Evolutionary conservation across 176 grass and related monocot species (phyloP).

Genomic region (Triticum urartu): DNA sequence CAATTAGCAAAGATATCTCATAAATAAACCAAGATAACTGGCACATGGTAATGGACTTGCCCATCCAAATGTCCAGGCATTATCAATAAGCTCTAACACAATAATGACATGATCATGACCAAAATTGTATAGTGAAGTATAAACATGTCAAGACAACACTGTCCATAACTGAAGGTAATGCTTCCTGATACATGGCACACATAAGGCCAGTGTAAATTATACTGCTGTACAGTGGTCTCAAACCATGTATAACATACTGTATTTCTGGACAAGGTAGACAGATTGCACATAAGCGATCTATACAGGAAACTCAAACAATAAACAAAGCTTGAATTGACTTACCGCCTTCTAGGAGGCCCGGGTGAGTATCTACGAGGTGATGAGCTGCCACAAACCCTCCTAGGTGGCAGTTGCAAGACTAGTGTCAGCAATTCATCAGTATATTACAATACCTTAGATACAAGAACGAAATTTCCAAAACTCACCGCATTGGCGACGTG

Average conservation of each 20-base stretch:
- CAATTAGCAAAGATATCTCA: background rate
- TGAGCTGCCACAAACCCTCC: slow-evolving; percentile 71
- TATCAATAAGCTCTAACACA: background rate
- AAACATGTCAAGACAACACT: background rate
- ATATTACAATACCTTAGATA: background rate
- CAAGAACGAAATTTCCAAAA: background rate
- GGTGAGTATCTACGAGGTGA: slow-evolving; percentile 63
- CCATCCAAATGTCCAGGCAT: no score
- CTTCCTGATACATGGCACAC: background rate
- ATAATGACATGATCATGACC: no score
- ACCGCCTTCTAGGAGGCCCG: slow-evolving; percentile 71
- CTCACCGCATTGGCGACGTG: slow-evolving; percentile 66
- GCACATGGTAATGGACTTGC: no score
- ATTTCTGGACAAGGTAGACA: no score
- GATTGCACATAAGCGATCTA: no score
- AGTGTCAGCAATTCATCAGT: background rate
- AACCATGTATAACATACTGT: no score
- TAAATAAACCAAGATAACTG: background rate
- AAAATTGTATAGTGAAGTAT: no score
- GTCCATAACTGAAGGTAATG: no score
- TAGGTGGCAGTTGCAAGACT: slow-evolving; percentile 43
- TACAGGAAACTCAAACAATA: no score
- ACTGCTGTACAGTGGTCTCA: background rate
- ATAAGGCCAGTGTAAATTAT: background rate
- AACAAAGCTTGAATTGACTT: slow-evolving; percentile 33